These are phyloP conservation scores for Chrysoporthe deuterocubensis DNA, from an alignment of 2,329 filamentous ascomycete species.

Conservation along the genomic window DNA sequence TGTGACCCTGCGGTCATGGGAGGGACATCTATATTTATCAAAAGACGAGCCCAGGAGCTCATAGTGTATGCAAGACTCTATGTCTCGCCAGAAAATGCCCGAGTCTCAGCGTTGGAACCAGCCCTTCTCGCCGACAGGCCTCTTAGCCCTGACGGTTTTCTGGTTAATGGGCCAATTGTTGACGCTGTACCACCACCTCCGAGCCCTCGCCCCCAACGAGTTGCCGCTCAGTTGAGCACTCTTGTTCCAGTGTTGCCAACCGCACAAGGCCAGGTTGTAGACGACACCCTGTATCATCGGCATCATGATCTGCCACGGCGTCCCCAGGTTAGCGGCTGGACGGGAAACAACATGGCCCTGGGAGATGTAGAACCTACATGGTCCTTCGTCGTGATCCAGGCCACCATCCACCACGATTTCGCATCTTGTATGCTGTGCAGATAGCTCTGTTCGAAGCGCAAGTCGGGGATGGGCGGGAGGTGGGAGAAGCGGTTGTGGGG, in stretches of 20 bases:
- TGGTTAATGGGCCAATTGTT: slow-evolving; percentile 79
- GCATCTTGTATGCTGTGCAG: slow-evolving; percentile 83
- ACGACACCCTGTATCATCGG: slow-evolving; percentile 74
- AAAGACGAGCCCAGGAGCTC: slow-evolving; percentile 10
- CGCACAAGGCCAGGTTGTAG: slow-evolving; percentile 84
- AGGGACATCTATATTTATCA: slow-evolving; percentile 38
- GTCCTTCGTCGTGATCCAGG: slow-evolving; percentile 84
- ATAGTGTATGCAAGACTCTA: slow-evolving; percentile 9
- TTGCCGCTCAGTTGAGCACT: slow-evolving; percentile 77
- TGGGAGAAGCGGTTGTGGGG: slow-evolving; percentile 51
- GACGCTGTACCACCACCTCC: slow-evolving; percentile 93
- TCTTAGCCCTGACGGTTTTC: slow-evolving; percentile 24
- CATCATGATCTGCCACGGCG: not conserved
- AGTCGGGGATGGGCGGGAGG: slow-evolving; percentile 75
- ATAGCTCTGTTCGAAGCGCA: slow-evolving; percentile 98
- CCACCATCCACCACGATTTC: slow-evolving; percentile 77
- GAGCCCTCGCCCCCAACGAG: slow-evolving; percentile 73
- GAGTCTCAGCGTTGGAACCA: slow-evolving; percentile 21
- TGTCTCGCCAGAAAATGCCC: slow-evolving; percentile 23
- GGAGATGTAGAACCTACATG: slow-evolving; percentile 63
- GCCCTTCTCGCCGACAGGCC: slow-evolving; percentile 12
- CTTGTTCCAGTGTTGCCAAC: slow-evolving; percentile 92
- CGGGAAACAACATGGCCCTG: slow-evolving; percentile 4
- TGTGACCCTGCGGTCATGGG: slow-evolving; percentile 39
- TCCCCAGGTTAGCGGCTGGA: not conserved